phyloP scores from a whole-genome alignment of 2,329 filamentous ascomycete species.

The Beauveria bassiana region DNA sequence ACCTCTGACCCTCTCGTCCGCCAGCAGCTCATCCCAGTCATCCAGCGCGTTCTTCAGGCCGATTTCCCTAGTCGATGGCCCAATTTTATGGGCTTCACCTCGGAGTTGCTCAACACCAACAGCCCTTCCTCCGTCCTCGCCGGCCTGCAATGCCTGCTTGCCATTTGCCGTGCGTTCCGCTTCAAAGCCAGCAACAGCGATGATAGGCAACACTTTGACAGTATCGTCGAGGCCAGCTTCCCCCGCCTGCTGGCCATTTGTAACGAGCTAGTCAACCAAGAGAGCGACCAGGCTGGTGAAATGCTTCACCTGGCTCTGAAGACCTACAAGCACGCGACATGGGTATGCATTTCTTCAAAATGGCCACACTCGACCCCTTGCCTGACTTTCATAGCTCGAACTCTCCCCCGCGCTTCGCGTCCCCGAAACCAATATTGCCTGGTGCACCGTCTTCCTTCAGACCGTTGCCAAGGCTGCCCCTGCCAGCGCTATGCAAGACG shows the following conservation, averaged over 20 bases:
- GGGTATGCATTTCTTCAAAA: constrained; percentile 44
- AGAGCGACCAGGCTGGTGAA: constrained; percentile 88
- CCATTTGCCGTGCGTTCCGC: constrained; percentile 90
- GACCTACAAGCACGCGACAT: constrained; percentile 96
- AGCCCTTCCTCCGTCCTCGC: constrained; percentile 83
- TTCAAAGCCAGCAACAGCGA: constrained; percentile 80
- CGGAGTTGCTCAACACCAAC: constrained; percentile 80
- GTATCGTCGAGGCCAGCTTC: constrained; percentile 87
- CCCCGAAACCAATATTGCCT: constrained; percentile 79
- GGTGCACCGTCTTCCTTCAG: constrained; percentile 91
- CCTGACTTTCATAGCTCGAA: constrained; percentile 59
- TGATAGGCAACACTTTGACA: constrained; percentile 77
- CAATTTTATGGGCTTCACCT: constrained; percentile 84
- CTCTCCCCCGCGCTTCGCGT: constrained; percentile 70
- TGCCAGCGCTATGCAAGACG: constrained; percentile 73
- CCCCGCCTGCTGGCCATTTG: constrained; percentile 81
- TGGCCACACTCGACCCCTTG: neutral
- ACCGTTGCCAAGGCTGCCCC: constrained; percentile 83
- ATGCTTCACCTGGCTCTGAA: constrained; percentile 95
- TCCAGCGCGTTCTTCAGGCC: constrained; percentile 92
- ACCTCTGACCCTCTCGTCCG: constrained; percentile 73
- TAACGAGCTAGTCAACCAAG: constrained; percentile 80
- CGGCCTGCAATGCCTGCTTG: constrained; percentile 85
- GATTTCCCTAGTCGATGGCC: constrained; percentile 96
- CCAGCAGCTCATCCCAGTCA: constrained; percentile 85